Evolutionary conservation across 768 basidiomycete genomes (phyloP).

Genomic region (Rhizopogon vinicolor): DNA sequence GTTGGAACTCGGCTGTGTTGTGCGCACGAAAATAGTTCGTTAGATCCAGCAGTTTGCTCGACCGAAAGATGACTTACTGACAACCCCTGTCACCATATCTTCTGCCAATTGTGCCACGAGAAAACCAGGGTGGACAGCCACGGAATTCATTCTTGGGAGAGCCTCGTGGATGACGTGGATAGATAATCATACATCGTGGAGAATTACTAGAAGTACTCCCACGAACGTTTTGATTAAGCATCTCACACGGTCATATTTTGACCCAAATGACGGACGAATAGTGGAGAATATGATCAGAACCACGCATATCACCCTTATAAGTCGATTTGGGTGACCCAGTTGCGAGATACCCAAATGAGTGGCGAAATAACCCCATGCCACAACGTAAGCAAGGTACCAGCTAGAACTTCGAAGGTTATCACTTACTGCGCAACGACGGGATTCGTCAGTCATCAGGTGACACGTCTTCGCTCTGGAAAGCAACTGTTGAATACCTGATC

Average conservation of each 20-base stretch:
- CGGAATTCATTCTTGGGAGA: constrained; percentile 3
- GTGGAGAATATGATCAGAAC: background rate
- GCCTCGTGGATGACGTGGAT: background rate
- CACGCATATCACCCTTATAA: background rate
- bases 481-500: background rate
- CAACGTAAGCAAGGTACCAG: background rate
- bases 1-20: background rate
- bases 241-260: background rate
- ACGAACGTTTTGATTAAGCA: background rate
- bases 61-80: background rate
- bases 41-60: background rate
- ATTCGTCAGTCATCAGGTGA: background rate
- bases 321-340: background rate
- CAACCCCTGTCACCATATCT: constrained; percentile 1
- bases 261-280: background rate
- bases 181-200: background rate
- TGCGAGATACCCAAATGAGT: background rate
- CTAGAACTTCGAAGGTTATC: background rate
- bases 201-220: background rate
- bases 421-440: background rate
- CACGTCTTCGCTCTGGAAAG: background rate
- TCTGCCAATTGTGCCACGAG: background rate
- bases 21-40: background rate
- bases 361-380: background rate
- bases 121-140: background rate